Evolutionary conservation across 2,329 filamentous ascomycete genomes (phyloP), one percentile per base, ranked within the genome.

Genomic region (Penicillium corylophilum): DNA sequence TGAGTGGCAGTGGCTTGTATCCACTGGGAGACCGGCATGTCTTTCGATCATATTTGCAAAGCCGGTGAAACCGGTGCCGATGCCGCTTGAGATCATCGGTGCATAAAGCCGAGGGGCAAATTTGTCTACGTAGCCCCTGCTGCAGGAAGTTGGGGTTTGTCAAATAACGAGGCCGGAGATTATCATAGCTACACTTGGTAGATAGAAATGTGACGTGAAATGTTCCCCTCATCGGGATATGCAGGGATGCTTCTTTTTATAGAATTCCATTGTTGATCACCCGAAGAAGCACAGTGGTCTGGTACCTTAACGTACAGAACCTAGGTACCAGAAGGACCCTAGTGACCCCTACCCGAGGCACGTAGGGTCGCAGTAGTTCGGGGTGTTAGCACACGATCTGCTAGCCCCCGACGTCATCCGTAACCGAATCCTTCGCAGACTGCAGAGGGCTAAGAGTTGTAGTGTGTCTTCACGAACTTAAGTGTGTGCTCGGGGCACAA

Each of bases 401-500:
- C 13, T 33, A 45, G 48, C 47, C 47, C 41, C 47, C 41, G 31
- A 44, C 47, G 47, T 50, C 47, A 50, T 50, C 31, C n/a, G n/a
- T 15, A 16, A 8, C 31, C 31, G 5, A 2, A 8, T 35, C 29
- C 29, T 33, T 33, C 13, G 5, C 13, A 13, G 29, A 7, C 29
- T 33, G 29, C 29, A 33, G 29, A 33, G 31, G 29, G 3, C 29
- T 33, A 15, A 28, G 26, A 10, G 26, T 10, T n/a, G n/a, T 28
- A 24, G 23, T 24, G 29, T 33, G 29, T 33, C 29, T n/a, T 33
- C 15, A 33, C 33, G 33, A 35, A 35, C n/a, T n/a, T 8, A 29
- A 22, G 22, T 1, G 33, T 22, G 44, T 7, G 31, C 31, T 35
- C 31, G n/a, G 31, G 31, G 31, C 31, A 6, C 31, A 16, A n/a